phyloP scores from a whole-genome alignment of 495 filamentous ascomycete species.

The Xylaria palmicola region DNA sequence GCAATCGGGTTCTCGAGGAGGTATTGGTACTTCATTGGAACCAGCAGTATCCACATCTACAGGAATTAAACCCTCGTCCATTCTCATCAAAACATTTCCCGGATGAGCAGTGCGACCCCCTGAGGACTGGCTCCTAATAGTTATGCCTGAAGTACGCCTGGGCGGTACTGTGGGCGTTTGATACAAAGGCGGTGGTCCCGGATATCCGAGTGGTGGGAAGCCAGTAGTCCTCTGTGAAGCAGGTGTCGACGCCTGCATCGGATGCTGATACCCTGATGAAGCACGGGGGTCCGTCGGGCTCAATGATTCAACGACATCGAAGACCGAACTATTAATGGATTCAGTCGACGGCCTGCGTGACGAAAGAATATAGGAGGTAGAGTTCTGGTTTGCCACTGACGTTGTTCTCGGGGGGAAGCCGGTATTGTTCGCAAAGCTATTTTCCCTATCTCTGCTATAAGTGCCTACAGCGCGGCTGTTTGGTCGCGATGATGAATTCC shows the following conservation, averaged over 20 bases:
- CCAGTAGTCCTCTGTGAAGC: not conserved
- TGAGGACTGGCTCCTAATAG: slow-evolving; percentile 9
- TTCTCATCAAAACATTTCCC: not conserved
- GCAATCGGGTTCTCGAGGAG: slow-evolving; percentile 29
- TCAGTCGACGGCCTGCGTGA: slow-evolving; percentile 28
- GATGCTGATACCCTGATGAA: not conserved
- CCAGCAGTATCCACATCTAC: slow-evolving; percentile 27
- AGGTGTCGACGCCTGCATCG: not conserved
- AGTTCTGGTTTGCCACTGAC: slow-evolving; percentile 22
- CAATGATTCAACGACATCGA: slow-evolving; percentile 30
- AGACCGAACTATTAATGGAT: slow-evolving; percentile 35
- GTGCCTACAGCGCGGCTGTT: slow-evolving; percentile 17
- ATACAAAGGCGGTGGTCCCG: slow-evolving; percentile 25
- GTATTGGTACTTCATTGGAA: slow-evolving; percentile 14
- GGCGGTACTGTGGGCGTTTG: slow-evolving; percentile 17
- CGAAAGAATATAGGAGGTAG: slow-evolving; percentile 18
- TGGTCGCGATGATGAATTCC: slow-evolving; percentile 19
- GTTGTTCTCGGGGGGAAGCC: slow-evolving; percentile 25
- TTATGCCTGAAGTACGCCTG: slow-evolving; percentile 22
- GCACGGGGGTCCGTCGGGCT: slow-evolving; percentile 11
- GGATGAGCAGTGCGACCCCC: not conserved
- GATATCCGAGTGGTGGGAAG: slow-evolving; percentile 22
- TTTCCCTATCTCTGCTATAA: slow-evolving; percentile 16
- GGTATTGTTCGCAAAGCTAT: slow-evolving; percentile 12
- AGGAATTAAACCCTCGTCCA: slow-evolving; percentile 37